Evolutionary conservation across 2,329 filamentous ascomycete genomes (phyloP).

Genomic region (Trichophyton rubrum): DNA sequence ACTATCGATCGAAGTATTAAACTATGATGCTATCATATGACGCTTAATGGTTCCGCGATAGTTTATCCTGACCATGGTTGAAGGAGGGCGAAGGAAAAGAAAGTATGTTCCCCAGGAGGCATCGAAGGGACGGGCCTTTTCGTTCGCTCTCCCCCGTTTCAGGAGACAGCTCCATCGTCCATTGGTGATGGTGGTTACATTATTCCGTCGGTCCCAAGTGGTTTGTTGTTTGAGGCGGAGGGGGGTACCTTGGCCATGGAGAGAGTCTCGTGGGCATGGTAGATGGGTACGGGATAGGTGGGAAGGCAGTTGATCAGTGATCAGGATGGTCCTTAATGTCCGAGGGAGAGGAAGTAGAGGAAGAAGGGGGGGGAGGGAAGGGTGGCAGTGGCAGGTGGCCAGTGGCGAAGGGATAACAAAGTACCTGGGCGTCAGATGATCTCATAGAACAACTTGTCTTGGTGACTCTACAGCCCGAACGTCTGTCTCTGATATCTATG

Average conservation of each 20-base stretch:
- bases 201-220: not conserved
- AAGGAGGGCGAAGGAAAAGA: not conserved
- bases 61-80: not conserved
- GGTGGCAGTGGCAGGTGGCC: not conserved
- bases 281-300: not conserved
- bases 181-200: not conserved
- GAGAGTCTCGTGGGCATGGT: not conserved
- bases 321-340: constrained; percentile 3
- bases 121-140: not conserved
- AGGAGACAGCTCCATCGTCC: not conserved
- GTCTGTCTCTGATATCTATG: not conserved
- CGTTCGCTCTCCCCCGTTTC: not conserved
- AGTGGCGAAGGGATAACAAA: not conserved
- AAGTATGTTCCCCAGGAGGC: not conserved
- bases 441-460: not conserved
- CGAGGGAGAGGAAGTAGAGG: not conserved
- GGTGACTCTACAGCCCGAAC: not conserved
- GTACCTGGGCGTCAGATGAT: constrained; percentile 3
- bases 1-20: not conserved
- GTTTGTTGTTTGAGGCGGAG: not conserved
- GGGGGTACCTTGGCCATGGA: not conserved
- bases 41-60: not conserved
- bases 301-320: not conserved
- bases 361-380: not conserved
- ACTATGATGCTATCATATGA: not conserved